These are phyloP conservation scores for Aspergillus diversus DNA, from an alignment of 495 filamentous ascomycete genomes.

Conservation along the genomic window DNA sequence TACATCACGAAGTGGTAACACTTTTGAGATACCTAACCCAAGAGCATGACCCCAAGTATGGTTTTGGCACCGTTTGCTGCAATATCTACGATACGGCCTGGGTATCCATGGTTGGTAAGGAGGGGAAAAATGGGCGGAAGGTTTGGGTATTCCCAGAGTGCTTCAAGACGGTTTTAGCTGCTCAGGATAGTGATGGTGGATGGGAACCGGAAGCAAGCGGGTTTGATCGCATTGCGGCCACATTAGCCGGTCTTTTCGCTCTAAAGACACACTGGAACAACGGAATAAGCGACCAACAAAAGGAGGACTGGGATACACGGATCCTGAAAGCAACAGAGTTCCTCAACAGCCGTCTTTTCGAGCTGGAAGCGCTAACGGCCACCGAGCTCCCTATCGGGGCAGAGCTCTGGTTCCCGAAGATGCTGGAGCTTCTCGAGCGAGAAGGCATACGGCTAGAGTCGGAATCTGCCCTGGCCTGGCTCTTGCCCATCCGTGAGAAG, in stretches of 20 bases:
- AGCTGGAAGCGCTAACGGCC: background rate
- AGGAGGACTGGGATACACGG: background rate
- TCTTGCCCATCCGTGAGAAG: background rate
- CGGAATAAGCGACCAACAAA: background rate
- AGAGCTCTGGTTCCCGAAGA: slow-evolving; percentile 1
- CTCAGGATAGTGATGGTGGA: slow-evolving; percentile 24
- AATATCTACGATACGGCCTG: slow-evolving; percentile 53
- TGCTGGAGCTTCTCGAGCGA: slow-evolving; percentile 18
- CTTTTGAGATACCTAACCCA: background rate
- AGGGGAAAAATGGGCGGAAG: slow-evolving; percentile 11
- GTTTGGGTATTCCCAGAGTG: slow-evolving; percentile 31
- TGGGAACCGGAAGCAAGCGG: slow-evolving; percentile 23
- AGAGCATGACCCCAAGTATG: background rate
- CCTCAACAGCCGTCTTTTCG: background rate
- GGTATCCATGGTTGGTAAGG: slow-evolving; percentile 46
- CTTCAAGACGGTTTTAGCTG: slow-evolving; percentile 26
- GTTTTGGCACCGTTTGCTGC: slow-evolving; percentile 32
- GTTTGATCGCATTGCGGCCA: slow-evolving; percentile 17
- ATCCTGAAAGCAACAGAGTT: background rate
- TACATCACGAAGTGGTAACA: background rate
- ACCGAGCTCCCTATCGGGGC: background rate
- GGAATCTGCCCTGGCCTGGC: slow-evolving; percentile 19
- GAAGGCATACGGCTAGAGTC: slow-evolving; percentile 27
- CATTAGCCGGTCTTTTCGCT: slow-evolving; percentile 29
- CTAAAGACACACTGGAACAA: background rate